Conservation (phyloP, 2,329 filamentous ascomycete species). For the Diplodia corticola region DNA sequence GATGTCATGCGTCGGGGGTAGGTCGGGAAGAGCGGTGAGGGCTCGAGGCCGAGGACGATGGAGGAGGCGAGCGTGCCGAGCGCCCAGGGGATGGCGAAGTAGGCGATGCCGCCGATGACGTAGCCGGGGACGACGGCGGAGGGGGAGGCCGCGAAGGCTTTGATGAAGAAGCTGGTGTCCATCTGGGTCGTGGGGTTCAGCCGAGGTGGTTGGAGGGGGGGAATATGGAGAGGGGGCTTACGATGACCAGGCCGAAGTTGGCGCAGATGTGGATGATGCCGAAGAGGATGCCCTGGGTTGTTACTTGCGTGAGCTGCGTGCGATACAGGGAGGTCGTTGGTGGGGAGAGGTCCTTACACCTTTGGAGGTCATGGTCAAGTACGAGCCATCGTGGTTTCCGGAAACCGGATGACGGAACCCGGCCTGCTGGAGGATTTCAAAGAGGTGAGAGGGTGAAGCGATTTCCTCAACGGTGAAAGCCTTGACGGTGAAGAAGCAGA, state of each 20-base stretch:
- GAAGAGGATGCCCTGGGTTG: constrained; percentile 49
- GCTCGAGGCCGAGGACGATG: constrained; percentile 51
- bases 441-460: constrained; percentile 51
- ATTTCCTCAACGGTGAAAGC: constrained; percentile 51
- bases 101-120: constrained; percentile 53
- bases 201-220: neutral
- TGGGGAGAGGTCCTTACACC: neutral
- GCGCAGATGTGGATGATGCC: constrained; percentile 52
- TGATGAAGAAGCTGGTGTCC: constrained; percentile 57
- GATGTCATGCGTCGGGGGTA: constrained; percentile 48
- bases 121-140: constrained; percentile 54
- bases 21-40: constrained; percentile 53
- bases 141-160: constrained; percentile 51
- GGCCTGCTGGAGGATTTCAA: constrained; percentile 51
- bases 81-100: constrained; percentile 57
- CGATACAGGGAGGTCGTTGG: neutral
- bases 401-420: constrained; percentile 29
- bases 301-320: neutral
- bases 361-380: constrained; percentile 58
- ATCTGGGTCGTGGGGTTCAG: constrained; percentile 33
- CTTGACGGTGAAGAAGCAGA: constrained; percentile 52
- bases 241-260: constrained; percentile 56
- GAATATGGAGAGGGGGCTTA: neutral
- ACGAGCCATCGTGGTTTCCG: constrained; percentile 51
- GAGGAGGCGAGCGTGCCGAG: constrained; percentile 55